phyloP scores from a whole-genome alignment of 2,329 filamentous ascomycete species.

The Metarhizium brunneum region DNA sequence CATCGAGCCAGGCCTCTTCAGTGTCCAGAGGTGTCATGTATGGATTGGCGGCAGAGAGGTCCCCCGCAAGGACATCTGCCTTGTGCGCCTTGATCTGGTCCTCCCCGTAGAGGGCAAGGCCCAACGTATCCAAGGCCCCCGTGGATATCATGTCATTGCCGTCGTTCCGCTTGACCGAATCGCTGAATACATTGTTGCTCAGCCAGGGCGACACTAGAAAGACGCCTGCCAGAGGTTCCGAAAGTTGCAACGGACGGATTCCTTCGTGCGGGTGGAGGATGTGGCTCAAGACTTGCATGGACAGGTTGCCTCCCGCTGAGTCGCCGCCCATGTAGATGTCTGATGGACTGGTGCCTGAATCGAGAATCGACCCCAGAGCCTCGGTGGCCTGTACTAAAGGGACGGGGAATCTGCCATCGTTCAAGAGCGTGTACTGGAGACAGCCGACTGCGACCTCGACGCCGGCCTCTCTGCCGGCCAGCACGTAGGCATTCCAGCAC shows the following conservation, averaged over 20 bases:
- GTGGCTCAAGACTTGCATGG: slow-evolving; percentile 22
- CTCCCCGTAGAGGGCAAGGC: slow-evolving; percentile 5
- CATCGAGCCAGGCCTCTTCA: slow-evolving; percentile 18
- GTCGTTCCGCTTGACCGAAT: slow-evolving; percentile 17
- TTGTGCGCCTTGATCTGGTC: slow-evolving; percentile 6
- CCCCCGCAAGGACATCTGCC: not conserved
- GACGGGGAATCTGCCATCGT: slow-evolving; percentile 18
- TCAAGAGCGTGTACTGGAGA: slow-evolving; percentile 25
- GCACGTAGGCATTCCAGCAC: slow-evolving; percentile 18
- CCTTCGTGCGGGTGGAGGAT: slow-evolving; percentile 20
- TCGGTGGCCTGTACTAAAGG: slow-evolving; percentile 23
- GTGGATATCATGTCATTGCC: slow-evolving; percentile 24
- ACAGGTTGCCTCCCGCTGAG: slow-evolving; percentile 27
- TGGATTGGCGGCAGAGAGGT: slow-evolving; percentile 7
- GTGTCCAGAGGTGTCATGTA: slow-evolving; percentile 21
- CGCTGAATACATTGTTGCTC: slow-evolving; percentile 10
- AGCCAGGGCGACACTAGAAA: slow-evolving; percentile 26
- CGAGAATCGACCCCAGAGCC: slow-evolving; percentile 21
- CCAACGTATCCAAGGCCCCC: slow-evolving; percentile 5
- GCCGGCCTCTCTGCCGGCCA: slow-evolving; percentile 10
- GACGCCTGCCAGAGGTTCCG: slow-evolving; percentile 17
- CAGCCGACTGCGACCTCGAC: slow-evolving; percentile 21
- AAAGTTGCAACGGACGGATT: slow-evolving; percentile 12
- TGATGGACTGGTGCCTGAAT: slow-evolving; percentile 17
- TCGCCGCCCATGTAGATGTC: slow-evolving; percentile 27